Base-by-base conservation (phyloP, 441 rosid genomes). In the Flueggea neowawraea region DNA sequence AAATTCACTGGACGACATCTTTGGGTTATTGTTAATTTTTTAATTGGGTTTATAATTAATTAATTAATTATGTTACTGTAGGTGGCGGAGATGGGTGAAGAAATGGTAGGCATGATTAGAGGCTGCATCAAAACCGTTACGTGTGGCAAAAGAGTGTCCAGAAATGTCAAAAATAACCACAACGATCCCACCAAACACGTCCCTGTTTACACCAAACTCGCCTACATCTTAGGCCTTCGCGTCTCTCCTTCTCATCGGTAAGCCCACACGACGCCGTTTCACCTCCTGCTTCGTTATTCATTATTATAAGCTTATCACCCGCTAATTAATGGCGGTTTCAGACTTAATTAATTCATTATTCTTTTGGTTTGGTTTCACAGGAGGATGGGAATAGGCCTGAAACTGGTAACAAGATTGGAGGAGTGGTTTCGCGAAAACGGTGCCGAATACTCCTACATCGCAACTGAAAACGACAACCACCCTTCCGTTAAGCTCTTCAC, bases 111-210 rank as follows among this genome's bases (percentile, higher is more conserved):
- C 17, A 84, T 95, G 93, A 85, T 91, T 47, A 81, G 99, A 54
- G 99, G 99, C 8, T 90, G 97, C 77, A 85, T 88, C 68, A 91
- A 95, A 69, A 90, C 95, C 79, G 97, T 84, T 69, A 90, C 99
- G 50, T 91, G 98, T 73, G 97, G 97, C 73, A 76, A 66, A 62
- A 89, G 67, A 61, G 57, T 58, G 54, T 65, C 77, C 10, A 69
- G 89, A 64, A 75, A 67, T 57, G 67, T 36, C 58, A 83, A 78
- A 58, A 60, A 49, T 76, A 61, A 53, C 71, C 57, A 52, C 64
- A 39, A n/a, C 54, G 61, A 70, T 48, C 67, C 60, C 36, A n/a
- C 54, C 5, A 77, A 68, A 47, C 71, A 80, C 5, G 57, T 77
- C 11, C 97, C 97, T 6, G 77, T 95, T 47, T 86, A 75, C 84